These are phyloP conservation scores for Graphiopsis chlorocephala DNA, from an alignment of 2,329 filamentous ascomycete genomes.

Conservation along the genomic window DNA sequence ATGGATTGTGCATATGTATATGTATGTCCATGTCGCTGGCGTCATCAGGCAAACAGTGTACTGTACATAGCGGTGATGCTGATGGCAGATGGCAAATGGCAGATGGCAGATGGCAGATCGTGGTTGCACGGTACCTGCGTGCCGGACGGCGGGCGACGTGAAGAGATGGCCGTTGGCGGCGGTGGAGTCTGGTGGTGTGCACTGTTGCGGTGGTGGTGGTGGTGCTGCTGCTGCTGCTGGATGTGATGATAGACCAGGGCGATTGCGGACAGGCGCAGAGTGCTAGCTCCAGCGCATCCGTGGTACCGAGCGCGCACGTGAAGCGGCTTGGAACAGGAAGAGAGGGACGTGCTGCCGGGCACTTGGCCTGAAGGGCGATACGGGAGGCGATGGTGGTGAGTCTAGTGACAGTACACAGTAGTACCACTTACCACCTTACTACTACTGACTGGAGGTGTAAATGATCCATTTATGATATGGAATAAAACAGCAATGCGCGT, in stretches of 20 bases:
- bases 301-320: constrained; percentile 11
- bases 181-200: neutral
- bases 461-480: neutral
- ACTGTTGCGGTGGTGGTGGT: neutral
- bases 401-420: too few relatives aligned
- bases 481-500: too few relatives aligned
- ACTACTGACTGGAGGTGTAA: neutral
- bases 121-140: neutral
- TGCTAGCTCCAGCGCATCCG: constrained; percentile 4
- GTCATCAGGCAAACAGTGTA: neutral
- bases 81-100: neutral
- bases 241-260: neutral
- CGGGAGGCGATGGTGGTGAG: neutral
- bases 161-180: neutral
- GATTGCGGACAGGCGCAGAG: neutral
- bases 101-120: neutral
- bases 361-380: neutral
- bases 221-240: neutral
- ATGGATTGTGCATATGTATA: constrained; percentile 4
- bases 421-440: too few relatives aligned
- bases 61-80: neutral
- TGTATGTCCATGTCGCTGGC: neutral
- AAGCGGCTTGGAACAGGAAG: neutral
- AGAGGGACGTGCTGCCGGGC: neutral
- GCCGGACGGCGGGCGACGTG: neutral